Conservation (phyloP, 176 grass and related monocot species). For the Hordeum vulgare region DNA sequence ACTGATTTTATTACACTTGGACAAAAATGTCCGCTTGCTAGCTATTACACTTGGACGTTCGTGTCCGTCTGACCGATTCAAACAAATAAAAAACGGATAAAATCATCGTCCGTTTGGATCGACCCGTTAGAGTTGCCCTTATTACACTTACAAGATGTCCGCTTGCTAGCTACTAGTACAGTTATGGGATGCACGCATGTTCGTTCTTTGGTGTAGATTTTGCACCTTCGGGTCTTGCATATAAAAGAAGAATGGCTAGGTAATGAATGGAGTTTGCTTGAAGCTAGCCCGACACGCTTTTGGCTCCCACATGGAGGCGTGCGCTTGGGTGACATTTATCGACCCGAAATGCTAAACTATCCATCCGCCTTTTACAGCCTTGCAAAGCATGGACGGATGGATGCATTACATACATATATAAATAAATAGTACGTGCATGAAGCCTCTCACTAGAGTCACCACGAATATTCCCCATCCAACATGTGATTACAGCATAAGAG, state of each 20-base stretch:
- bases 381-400: conserved; percentile 18
- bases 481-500: not conserved
- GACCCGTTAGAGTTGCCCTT: too few species aligned
- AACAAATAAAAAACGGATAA: too few species aligned
- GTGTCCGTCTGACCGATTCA: too few species aligned
- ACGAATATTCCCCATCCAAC: conserved; percentile 20
- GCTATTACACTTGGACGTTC: too few species aligned
- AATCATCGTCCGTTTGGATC: too few species aligned
- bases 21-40: not conserved
- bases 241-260: not conserved
- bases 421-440: not conserved
- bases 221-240: not conserved
- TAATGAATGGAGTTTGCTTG: not conserved
- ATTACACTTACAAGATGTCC: not conserved
- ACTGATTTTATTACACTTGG: not conserved
- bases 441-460: not conserved
- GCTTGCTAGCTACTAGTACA: not conserved
- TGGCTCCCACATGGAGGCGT: conserved; percentile 47
- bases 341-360: conserved; percentile 38
- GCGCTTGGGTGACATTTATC: conserved; percentile 19
- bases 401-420: not conserved
- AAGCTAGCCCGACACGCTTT: conserved; percentile 11
- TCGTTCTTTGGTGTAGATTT: not conserved
- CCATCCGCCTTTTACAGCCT: conserved; percentile 31
- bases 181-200: not conserved